A percentile compares a stretch with the other conserved stretches of the same genome.
These are phyloP conservation scores for Lactifluus pinguis DNA, from an alignment of 768 basidiomycete genomes.

Conservation along the genomic window DNA sequence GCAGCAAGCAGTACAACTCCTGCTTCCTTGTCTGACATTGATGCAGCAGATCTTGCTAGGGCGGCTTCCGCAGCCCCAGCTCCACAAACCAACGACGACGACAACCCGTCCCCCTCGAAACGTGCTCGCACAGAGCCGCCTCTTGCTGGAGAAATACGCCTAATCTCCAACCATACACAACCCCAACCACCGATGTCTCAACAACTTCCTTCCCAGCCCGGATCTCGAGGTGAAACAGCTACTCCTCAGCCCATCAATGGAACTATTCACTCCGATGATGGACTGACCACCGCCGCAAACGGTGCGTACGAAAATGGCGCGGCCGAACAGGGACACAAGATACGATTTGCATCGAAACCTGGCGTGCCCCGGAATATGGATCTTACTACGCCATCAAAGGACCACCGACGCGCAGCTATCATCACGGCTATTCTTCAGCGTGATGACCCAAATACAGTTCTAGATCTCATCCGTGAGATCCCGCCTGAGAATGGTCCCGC, in stretches of 20 bases:
- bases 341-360: conserved; percentile 65
- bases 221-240: conserved; percentile 24
- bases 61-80: conserved; percentile 40
- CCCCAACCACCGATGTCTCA: conserved; percentile 24
- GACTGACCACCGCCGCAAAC: conserved; percentile 32
- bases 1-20: conserved; percentile 19
- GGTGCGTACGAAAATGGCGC: conserved; percentile 34
- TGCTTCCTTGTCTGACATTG: conserved; percentile 36
- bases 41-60: conserved; percentile 39
- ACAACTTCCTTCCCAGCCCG: conserved; percentile 21
- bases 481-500: conserved; percentile 33
- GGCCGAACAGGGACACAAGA: conserved; percentile 37
- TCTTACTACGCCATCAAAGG: conserved; percentile 37
- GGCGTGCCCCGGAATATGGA: conserved; percentile 44
- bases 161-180: neutral
- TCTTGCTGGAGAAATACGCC: conserved; percentile 8
- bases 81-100: conserved; percentile 41
- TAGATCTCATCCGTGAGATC: conserved; percentile 60
- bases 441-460: conserved; percentile 54
- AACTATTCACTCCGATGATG: conserved; percentile 24
- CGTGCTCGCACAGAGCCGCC: conserved; percentile 51
- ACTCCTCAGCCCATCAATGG: conserved; percentile 17
- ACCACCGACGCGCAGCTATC: conserved; percentile 51
- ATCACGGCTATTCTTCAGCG: conserved; percentile 58
- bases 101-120: conserved; percentile 63